Evolutionary conservation across 768 basidiomycete genomes (phyloP), one percentile per base, ranked within the genome.

Genomic region (Ramaria sp.): DNA sequence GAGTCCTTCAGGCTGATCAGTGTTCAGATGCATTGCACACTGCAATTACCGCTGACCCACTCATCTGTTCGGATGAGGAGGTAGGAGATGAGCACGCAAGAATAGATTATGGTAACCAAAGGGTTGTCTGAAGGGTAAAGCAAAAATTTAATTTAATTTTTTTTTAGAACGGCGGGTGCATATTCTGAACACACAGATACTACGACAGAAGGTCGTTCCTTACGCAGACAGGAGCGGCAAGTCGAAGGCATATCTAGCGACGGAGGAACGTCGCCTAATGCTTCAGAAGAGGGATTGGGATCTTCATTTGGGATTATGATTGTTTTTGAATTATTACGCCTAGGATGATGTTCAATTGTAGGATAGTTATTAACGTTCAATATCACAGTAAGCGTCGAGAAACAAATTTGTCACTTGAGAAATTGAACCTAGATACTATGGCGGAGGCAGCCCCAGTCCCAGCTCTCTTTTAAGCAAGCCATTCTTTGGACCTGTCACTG

Each of bases 1-100:
- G 7, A 4, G 4, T 24, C 22, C 5, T 45, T 22, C 45, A 54
- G 4, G 25, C 30, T 30, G n/a, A 32, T 32, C 18, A 25, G 20
- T 48, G 52, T 50, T 53, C 24, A 89, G 87, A 88, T 63, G 81
- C 87, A 15, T 88, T 83, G 83, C 78, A 85, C 61, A 73, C 77
- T 15, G 72, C 82, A 55, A 76, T 72, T 50, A 78, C 75, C 28
- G 77, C 78, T 36, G 87, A 89, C 62, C 82, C 87, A n/a, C 69
- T 88, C 27, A 67, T 73, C 48, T 85, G 88, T 65, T 88, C 87
- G 27, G 87, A 88, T 56, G 83, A 85, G 41, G 83, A 85, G 62
- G 67, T 70, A 47, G 74, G 71, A 13, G 83, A 88, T 61, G 82
- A 84, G 60, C 71, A 83, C 59, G 70, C 76, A 34, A 76, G 80